phyloP scores from a whole-genome alignment of 129 eudicot species.

The Centrapalus pauciflorus region DNA sequence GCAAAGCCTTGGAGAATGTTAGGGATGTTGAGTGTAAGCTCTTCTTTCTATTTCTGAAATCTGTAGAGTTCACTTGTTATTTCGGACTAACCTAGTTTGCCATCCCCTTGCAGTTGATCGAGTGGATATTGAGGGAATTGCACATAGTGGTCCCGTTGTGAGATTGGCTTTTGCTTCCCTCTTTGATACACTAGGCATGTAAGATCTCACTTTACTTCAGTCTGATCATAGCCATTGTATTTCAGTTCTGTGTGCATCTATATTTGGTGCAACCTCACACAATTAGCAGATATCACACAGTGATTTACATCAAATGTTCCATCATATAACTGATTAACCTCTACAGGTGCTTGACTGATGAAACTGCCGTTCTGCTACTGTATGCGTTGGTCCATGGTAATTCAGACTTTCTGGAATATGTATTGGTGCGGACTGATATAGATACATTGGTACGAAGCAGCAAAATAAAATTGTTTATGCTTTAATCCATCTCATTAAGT shows the following conservation, averaged over 20 bases:
- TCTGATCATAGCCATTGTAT: constrained; percentile 8
- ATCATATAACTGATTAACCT: constrained; percentile 18
- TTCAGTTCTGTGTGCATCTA: background rate
- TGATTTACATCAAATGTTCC: background rate
- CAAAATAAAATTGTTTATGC: background rate
- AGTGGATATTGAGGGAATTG: constrained; percentile 72
- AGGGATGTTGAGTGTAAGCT: constrained; percentile 80
- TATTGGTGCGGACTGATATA: constrained; percentile 88
- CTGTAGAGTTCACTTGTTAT: constrained; percentile 1
- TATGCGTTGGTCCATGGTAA: constrained; percentile 89
- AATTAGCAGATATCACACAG: background rate
- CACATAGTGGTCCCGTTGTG: constrained; percentile 57
- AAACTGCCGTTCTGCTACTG: constrained; percentile 76
- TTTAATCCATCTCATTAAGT: background rate
- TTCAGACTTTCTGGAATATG: constrained; percentile 85
- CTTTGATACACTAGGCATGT: constrained; percentile 92
- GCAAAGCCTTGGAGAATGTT: constrained; percentile 82
- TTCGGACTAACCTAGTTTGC: constrained; percentile 11
- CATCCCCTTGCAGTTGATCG: constrained; percentile 71
- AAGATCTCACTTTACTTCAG: constrained; percentile 30
- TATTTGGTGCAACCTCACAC: background rate
- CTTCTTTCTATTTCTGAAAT: background rate
- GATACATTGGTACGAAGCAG: constrained; percentile 86
- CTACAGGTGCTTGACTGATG: constrained; percentile 88
- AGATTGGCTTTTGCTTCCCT: constrained; percentile 90